A percentile compares a stretch with the other conserved stretches of the same genome.
phyloP scores from a whole-genome alignment of 140 eudicot genomes.

The Erigeron philadelphicus region DNA sequence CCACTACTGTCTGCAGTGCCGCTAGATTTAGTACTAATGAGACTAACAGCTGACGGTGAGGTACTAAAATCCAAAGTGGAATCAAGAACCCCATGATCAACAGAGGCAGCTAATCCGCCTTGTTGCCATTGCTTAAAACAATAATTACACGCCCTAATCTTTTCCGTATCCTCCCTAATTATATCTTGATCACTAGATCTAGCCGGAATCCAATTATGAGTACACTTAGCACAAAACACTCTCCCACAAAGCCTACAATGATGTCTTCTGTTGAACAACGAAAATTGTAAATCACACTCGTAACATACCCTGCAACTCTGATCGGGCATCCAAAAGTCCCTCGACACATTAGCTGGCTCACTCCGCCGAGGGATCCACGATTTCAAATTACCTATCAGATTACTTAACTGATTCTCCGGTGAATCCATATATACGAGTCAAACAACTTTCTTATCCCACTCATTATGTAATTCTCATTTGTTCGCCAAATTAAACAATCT shows the following conservation, averaged over 20 bases:
- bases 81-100: slow-evolving; percentile 52
- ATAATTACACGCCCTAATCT: slow-evolving; percentile 79
- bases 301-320: slow-evolving; percentile 95
- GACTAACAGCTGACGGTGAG: slow-evolving; percentile 66
- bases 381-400: slow-evolving; percentile 50
- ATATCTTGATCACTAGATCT: slow-evolving; percentile 26
- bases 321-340: slow-evolving; percentile 99
- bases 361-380: slow-evolving; percentile 75
- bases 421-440: slow-evolving; percentile 47
- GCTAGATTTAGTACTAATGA: slow-evolving; percentile 63
- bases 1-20: slow-evolving; percentile 68
- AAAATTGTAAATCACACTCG: slow-evolving; percentile 79
- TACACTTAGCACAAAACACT: slow-evolving; percentile 85
- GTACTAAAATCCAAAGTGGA: slow-evolving; percentile 40
- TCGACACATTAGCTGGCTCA: slow-evolving; percentile 77
- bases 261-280: slow-evolving; percentile 77
- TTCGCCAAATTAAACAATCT: slow-evolving; percentile 6
- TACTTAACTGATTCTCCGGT: slow-evolving; percentile 46
- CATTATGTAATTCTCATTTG: slow-evolving; percentile 69
- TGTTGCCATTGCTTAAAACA: slow-evolving; percentile 90
- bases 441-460: slow-evolving; percentile 39
- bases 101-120: slow-evolving; percentile 48
- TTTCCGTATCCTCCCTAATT: slow-evolving; percentile 57
- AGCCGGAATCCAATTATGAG: slow-evolving; percentile 72
- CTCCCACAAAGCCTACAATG: slow-evolving; percentile 92